Base-by-base conservation (phyloP, 441 rosid genomes). In the Erodium texanum region DNA sequence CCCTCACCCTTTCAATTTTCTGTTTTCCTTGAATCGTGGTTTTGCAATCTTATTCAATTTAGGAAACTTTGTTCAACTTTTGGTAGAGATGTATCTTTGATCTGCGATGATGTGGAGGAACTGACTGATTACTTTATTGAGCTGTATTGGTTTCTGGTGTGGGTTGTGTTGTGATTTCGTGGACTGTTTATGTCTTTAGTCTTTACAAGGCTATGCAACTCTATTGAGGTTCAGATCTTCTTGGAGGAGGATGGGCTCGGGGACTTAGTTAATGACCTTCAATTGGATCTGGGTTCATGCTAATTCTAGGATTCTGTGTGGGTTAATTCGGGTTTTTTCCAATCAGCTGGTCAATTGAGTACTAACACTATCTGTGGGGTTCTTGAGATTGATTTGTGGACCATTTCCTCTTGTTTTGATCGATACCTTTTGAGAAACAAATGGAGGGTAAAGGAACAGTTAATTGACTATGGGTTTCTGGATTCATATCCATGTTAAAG, bases 151-250 rank as follows among this genome's bases (percentile, higher is more conserved):
- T 3, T 38, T 38, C 11, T 50, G 5, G 14, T 50, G 22, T 3
- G 58, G 58, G 58, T 16, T 50, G 22, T 50, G 58, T 16, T 50
- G 22, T 50, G 58, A 3, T n/a, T n/a, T 7, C 16, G 58, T 50
- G 58, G 58, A n/a, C 58, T 50, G 22, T 16, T 50, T n/a, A n/a
- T 50, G 58, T 45, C 54, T 45, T 45, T 45, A 45, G 58, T 45
- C 54, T 45, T 45, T 45, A 45, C n/a, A 45, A 45, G n/a, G 54
- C 16, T 45, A 45, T 45, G 58, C 7, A 50, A 16, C 58, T 48
- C 56, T 14, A n/a, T 48, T 50, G 19, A 50, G 58, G 58, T 16
- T 50, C 58, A 50, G 20, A 50, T 50, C 58, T 50, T 50, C 6
- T 16, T 48, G 54, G 18, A 48, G 5, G 54, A 48, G 54, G 54